Conservation (phyloP, 1,284 basidiomycete genomes). For the Schizophyllum amplum region DNA sequence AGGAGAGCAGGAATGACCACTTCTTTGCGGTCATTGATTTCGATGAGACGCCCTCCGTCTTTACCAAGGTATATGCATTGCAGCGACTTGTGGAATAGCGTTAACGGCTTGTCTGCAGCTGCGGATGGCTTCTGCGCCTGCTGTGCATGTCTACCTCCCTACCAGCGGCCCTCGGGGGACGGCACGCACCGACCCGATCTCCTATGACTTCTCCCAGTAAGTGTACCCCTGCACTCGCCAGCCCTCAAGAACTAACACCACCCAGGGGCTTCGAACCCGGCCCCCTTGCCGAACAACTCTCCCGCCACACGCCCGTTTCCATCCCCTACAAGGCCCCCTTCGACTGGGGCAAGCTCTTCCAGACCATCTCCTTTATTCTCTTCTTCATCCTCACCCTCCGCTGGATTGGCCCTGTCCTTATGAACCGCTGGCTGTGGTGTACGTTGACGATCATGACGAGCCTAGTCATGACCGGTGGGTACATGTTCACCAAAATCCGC, state of each 20-base stretch:
- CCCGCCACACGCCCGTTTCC: slow-evolving; percentile 58
- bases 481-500: slow-evolving; percentile 97
- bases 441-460: slow-evolving; percentile 53
- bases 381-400: slow-evolving; percentile 42
- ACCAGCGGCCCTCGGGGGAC: slow-evolving; percentile 57
- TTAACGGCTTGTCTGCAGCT: slow-evolving; percentile 21
- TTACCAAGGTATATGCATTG: slow-evolving; percentile 63
- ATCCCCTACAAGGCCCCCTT: slow-evolving; percentile 72
- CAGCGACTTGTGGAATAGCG: neutral
- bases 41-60: slow-evolving; percentile 63
- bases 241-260: too few species aligned
- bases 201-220: slow-evolving; percentile 76
- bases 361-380: slow-evolving; percentile 34
- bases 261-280: slow-evolving; percentile 73
- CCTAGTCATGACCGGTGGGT: slow-evolving; percentile 82
- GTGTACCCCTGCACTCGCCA: too few species aligned
- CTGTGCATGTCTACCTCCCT: slow-evolving; percentile 73
- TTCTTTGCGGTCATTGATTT: slow-evolving; percentile 94
- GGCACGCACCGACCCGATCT: slow-evolving; percentile 44
- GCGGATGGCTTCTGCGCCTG: slow-evolving; percentile 76
- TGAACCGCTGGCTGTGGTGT: slow-evolving; percentile 80
- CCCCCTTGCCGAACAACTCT: slow-evolving; percentile 71
- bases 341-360: slow-evolving; percentile 53
- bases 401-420: slow-evolving; percentile 61
- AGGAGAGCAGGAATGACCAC: slow-evolving; percentile 62